Base-by-base conservation (phyloP, 768 basidiomycete species). In the Lanmaoa pseudosensibilis region DNA sequence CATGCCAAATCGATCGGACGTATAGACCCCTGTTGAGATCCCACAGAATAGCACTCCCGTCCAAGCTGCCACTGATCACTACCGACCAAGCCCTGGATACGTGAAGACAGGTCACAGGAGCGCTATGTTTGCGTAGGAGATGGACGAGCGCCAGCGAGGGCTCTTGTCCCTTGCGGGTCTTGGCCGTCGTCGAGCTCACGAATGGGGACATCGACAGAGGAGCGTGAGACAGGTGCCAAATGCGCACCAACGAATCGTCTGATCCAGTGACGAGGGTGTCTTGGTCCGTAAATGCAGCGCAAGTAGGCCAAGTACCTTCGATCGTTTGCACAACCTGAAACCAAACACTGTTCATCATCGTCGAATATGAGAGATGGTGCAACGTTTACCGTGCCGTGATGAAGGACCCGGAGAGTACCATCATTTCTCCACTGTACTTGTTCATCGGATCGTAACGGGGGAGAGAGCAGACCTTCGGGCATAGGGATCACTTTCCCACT, bases 41-140 rank as follows among this genome's bases (percentile, higher is more conserved):
- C 94, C 94, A 97, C 4, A 96, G 55, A 4, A 87, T 88, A 0
- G 89, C 92, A 58, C 86, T 91, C 2, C 94, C 92, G 63, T 96
- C 94, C 65, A 83, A 80, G 16, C 90, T 90, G 11, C 92, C 92
- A 60, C 90, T 94, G 43, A 94, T 81, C 23, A 84, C 82, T 23
- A 93, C 63, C 1, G 90, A 91, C 94, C 94, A 96, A 2, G 86
- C 73, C 41, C 88, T 77, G 15, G 89, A 94, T 2, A 90, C 85
- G 9, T 85, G 75, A 16, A 96, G 78, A 61, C 82, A 87, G 1
- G 78, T 69, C 23, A 96, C 81, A 46, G 82, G 78, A 45, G 83
- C 83, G 4, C 82, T 84, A 62, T 95, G 94, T 16, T 90, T 84
- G 15, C 90, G 83, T 81, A 97, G 84, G 57, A 92, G 83, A 59